Conservation (phyloP, 202 grass and related monocot species). For the Digitaria exilis region DNA sequence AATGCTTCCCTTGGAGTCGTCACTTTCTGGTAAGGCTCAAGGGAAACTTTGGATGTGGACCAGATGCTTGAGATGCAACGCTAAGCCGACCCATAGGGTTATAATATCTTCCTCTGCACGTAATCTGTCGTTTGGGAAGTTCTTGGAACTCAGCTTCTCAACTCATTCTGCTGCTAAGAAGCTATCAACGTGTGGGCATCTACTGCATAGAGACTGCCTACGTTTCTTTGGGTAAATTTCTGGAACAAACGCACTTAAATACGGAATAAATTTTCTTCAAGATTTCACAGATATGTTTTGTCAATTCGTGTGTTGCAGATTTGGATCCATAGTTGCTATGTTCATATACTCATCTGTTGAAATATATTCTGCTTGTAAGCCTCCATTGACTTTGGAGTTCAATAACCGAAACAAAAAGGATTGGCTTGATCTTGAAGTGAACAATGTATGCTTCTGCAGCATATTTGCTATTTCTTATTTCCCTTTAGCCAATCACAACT, state of each 20-base stretch:
- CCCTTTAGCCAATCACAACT: slow-evolving; percentile 28
- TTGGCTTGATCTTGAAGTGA: slow-evolving; percentile 72
- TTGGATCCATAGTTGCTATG: slow-evolving; percentile 83
- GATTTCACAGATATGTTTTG: slow-evolving; percentile 27
- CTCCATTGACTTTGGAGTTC: slow-evolving; percentile 74
- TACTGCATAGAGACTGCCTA: slow-evolving; percentile 86
- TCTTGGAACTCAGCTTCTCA: slow-evolving; percentile 96
- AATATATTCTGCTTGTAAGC: slow-evolving; percentile 83
- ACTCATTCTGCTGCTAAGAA: slow-evolving; percentile 77
- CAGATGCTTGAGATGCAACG: slow-evolving; percentile 79
- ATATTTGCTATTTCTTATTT: slow-evolving; percentile 33
- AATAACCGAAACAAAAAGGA: slow-evolving; percentile 61
- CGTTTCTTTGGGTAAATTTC: slow-evolving; percentile 92
- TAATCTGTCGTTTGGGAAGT: slow-evolving; percentile 91
- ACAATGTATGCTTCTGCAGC: slow-evolving; percentile 57
- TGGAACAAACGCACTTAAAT: slow-evolving; percentile 19
- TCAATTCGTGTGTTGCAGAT: slow-evolving; percentile 47
- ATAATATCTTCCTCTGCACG: slow-evolving; percentile 73
- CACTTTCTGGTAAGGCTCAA: slow-evolving; percentile 55
- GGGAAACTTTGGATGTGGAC: slow-evolving; percentile 99
- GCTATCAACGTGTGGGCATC: slow-evolving; percentile 80
- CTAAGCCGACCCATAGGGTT: slow-evolving; percentile 57
- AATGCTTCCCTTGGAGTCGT: slow-evolving; percentile 45
- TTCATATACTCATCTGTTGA: slow-evolving; percentile 87
- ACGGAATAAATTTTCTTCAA: background rate